Percentiles rank a stretch among this genome's conserved stretches.
These are phyloP conservation scores for Cladochytrium replicatum DNA, from an alignment of 192 early-diverging fungal genomes.

Conservation along the genomic window DNA sequence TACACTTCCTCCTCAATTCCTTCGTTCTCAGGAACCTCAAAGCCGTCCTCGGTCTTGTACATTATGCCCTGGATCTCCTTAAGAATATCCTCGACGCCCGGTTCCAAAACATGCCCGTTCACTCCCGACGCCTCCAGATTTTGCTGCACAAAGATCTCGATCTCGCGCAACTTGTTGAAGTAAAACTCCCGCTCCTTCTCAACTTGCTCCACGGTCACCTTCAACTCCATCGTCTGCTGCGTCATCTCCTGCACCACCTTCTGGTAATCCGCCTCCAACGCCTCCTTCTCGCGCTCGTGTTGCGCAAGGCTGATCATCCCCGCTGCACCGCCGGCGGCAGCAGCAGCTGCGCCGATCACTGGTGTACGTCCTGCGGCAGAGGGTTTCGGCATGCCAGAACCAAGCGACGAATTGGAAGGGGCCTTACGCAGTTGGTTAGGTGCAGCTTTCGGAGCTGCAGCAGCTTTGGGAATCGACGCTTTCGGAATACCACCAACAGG, in stretches of 20 bases:
- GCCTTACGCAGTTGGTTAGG: not conserved
- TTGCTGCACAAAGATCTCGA: constrained; percentile 85
- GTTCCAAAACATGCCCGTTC: constrained; percentile 32
- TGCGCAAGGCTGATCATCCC: constrained; percentile 3
- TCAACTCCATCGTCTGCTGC: constrained; percentile 68
- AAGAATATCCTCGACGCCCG: constrained; percentile 63
- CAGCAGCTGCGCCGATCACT: constrained; percentile 2
- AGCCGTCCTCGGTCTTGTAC: constrained; percentile 81
- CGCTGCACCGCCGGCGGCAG: constrained; percentile 1
- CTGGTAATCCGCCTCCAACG: constrained; percentile 41
- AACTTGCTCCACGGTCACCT: constrained; percentile 77
- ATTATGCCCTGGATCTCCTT: constrained; percentile 79
- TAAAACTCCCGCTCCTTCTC: constrained; percentile 99
- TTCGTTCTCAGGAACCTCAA: constrained; percentile 75
- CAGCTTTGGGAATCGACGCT: constrained; percentile 32
- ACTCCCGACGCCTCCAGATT: constrained; percentile 45
- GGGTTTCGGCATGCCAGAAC: not conserved
- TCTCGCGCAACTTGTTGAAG: constrained; percentile 86
- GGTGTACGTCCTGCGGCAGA: not conserved
- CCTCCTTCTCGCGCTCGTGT: constrained; percentile 7
- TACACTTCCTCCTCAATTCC: no score
- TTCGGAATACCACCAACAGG: constrained; percentile 20
- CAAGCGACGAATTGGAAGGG: constrained; percentile 1
- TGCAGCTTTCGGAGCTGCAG: constrained; percentile 27
- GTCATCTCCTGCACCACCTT: constrained; percentile 64